Base-by-base conservation (phyloP, 495 filamentous ascomycete genomes). In the Penicillium pulvis region DNA sequence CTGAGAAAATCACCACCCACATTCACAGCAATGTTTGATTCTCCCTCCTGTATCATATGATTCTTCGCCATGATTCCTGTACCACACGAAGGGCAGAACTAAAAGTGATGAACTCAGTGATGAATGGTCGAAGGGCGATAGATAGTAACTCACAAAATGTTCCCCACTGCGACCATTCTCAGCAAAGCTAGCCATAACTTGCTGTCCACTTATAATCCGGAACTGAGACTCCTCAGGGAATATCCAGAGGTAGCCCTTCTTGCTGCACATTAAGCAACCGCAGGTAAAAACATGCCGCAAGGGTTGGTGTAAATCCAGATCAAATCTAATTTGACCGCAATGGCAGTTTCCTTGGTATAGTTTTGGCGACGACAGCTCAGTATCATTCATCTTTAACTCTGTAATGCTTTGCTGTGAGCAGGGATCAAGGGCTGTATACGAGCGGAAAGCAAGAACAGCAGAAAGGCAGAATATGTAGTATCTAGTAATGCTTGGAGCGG, bases 321-420 rank as follows among this genome's bases (percentile, higher is more conserved):
- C 42, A 9, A 45, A 45, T 45, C 42, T 45, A 23, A 45, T 45
- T 45, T 20, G 42, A 45, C 42, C 42, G n/a, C 42, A 45, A 45
- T 45, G 42, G 20, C 42, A 45, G 12, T 45, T 45, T 19, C 42
- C 42, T 23, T 23, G 9, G 20, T 45, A 45, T 24, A 6, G 7
- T 42, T 7, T 42, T 14, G 39, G 39, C 39, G 39, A 42, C 0
- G 39, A 17, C 0, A 42, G 11, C 39, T 42, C 39, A n/a, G 1
- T 42, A 17, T 42, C 39, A 42, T 6, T 7, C 39, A 42, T 42
- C 9, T 16, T 42, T n/a, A 17, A 4, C 28, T 28, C 28, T 28
- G 28, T 7, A 1, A 28, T 28, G 28, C 6, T 28, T 1, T 28
- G 0, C 4, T 28, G 4, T 28, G 28, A 28, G 28, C 4, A 2